Percentiles rank a stretch among this genome's conserved stretches.
Conservation (phyloP, 83 land plant species). For the Picea mariana region DNA sequence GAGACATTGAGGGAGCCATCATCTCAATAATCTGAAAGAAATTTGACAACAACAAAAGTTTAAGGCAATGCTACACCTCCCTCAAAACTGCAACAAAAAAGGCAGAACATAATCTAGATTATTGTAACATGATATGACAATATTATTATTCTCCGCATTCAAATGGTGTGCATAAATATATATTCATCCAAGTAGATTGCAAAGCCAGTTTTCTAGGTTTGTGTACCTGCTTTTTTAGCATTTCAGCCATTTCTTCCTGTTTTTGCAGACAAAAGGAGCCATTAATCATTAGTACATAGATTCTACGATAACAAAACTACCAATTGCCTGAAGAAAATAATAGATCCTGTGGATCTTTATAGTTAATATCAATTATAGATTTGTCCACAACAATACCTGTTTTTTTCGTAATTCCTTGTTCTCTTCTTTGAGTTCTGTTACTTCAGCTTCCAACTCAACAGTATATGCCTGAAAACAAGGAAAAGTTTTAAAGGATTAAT, state of each 20-base stretch:
- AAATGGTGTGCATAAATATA: background rate
- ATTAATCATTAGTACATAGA: background rate
- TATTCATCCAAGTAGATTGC: background rate
- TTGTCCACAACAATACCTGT: slow-evolving; percentile 41
- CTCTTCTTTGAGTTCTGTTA: slow-evolving; percentile 76
- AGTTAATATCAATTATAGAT: background rate
- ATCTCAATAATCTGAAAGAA: slow-evolving; percentile 15
- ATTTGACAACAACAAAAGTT: background rate
- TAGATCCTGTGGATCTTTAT: background rate
- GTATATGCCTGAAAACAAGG: slow-evolving; percentile 61
- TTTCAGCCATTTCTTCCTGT: slow-evolving; percentile 60
- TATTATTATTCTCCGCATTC: background rate
- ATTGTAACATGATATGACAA: background rate
- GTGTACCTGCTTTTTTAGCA: slow-evolving; percentile 63
- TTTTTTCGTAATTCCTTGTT: slow-evolving; percentile 58
- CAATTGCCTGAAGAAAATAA: background rate
- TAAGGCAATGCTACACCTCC: background rate
- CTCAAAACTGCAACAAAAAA: background rate
- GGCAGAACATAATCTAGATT: background rate
- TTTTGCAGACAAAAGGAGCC: background rate
- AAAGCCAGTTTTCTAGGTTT: background rate
- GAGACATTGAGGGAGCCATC: background rate
- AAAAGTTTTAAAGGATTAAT: background rate
- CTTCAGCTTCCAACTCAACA: slow-evolving; percentile 81
- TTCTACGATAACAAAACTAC: background rate